A percentile compares a stretch with the other conserved stretches of the same genome.
Conservation (phyloP, 2,329 filamentous ascomycete genomes). For the Fusarium oligoseptatum region DNA sequence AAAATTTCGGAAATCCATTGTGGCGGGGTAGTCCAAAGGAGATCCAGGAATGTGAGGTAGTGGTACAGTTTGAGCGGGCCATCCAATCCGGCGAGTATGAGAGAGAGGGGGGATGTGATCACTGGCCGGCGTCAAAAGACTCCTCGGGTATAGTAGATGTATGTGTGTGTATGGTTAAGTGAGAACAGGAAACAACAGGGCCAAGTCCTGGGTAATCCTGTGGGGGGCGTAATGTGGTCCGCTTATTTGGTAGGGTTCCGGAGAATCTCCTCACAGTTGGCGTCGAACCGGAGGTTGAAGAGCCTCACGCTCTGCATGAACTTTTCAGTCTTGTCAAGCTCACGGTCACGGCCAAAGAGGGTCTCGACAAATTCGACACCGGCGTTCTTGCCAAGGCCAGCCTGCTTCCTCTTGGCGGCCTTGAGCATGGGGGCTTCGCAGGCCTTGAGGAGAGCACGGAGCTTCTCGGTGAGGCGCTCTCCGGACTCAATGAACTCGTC, state of each 20-base stretch:
- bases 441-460: conserved; percentile 87
- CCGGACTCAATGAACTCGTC: conserved; percentile 93
- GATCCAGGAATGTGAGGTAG: conserved; percentile 46
- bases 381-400: conserved; percentile 85
- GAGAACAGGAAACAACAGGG: conserved; percentile 38
- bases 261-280: conserved; percentile 94
- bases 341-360: conserved; percentile 91
- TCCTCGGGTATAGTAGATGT: conserved; percentile 41
- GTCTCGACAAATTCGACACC: conserved; percentile 96
- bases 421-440: conserved; percentile 97
- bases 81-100: conserved; percentile 43
- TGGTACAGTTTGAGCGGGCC: conserved; percentile 47
- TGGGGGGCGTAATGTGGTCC: conserved; percentile 36
- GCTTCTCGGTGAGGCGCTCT: conserved; percentile 86
- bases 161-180: conserved; percentile 18
- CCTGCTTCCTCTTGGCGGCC: conserved; percentile 80
- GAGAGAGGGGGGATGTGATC: conserved; percentile 24
- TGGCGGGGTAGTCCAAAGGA: conserved; percentile 40
- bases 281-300: conserved; percentile 95
- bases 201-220: conserved; percentile 44
- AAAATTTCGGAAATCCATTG: conserved; percentile 40
- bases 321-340: conserved; percentile 90
- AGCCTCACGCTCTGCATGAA: conserved; percentile 90
- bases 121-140: conserved; percentile 37
- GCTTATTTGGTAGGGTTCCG: conserved; percentile 68